Base-by-base conservation (phyloP, 2,329 filamentous ascomycete genomes). In the Hymenoscyphus fraxineus region DNA sequence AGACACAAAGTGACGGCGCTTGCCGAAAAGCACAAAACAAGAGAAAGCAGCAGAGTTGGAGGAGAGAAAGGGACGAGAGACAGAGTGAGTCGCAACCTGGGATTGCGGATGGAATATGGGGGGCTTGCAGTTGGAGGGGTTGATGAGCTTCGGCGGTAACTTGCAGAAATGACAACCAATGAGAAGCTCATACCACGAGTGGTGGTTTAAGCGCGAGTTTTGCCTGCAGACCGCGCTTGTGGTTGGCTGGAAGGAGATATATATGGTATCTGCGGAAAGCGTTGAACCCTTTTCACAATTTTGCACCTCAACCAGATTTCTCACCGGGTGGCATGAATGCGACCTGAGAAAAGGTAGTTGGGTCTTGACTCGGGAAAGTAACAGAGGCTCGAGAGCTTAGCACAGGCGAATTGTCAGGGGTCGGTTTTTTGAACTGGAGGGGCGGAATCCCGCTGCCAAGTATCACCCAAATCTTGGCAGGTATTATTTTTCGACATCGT, bases 121-220 rank as follows among this genome's bases (percentile, higher is more conserved):
- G 27, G 41, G n/a, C 6, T 6, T 44, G 9, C n/a, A 13, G 47
- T 54, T 54, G 47, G 47, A 54, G 47, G 47, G 47, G 47, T 54
- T 54, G 47, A 72, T 39, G 54, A 39, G 27, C 10, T 27, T 72
- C 63, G 16, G 62, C 62, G 62, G 44, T 56, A 64, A 64, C 57
- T 32, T 64, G 58, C 62, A 55, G 22, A 16, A 44, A 6, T 19
- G 40, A 22, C 27, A 55, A 40, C 62, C 62, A 64, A 64, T 64
- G 27, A 62, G 54, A 16, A 35, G 22, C 70, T 72, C 19, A 27
- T 54, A 27, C 19, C 22, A 4, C 22, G 47, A 10, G 19, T 13
- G 35, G 70, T 54, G 64, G 59, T 64, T 75, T 74, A 27, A 72
- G 66, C 59, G 71, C 68, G 22, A 54, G 15, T 54, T 54, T 35